Conservation (phyloP, 768 basidiomycete genomes). For the Pleurotus tuber-regium region DNA sequence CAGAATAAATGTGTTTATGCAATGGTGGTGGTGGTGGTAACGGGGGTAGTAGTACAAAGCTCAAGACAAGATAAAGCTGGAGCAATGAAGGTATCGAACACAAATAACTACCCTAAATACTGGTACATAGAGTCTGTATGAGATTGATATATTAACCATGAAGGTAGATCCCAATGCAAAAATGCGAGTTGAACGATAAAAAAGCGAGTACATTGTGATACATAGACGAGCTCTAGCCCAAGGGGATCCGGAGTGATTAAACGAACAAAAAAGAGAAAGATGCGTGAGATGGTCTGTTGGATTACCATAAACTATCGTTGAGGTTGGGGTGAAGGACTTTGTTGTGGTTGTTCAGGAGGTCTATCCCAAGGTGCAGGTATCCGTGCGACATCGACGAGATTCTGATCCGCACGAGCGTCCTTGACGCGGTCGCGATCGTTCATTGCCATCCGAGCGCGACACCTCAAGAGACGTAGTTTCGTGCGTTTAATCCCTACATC, state of each 20-base stretch:
- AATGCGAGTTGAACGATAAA: neutral
- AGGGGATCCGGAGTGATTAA: conserved; percentile 1
- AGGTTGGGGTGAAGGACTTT: neutral
- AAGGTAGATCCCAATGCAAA: too few species aligned
- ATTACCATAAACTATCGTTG: neutral
- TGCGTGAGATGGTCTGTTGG: conserved; percentile 18
- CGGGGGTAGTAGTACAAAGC: neutral
- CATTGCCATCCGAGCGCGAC: conserved; percentile 77
- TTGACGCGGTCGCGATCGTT: conserved; percentile 66
- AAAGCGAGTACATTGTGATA: neutral
- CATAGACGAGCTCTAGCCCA: neutral
- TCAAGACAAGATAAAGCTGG: neutral
- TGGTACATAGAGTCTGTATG: conserved; percentile 6
- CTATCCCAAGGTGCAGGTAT: conserved; percentile 74
- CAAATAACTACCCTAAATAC: conserved; percentile 1
- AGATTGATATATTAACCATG: too few species aligned
- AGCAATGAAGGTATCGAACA: neutral
- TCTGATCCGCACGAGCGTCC: conserved; percentile 78
- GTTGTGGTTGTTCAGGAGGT: conserved; percentile 24
- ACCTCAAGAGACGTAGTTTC: conserved; percentile 78
- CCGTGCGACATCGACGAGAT: conserved; percentile 70
- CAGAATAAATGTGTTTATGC: too few species aligned
- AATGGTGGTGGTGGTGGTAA: neutral
- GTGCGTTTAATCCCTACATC: conserved; percentile 78
- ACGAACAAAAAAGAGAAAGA: conserved; percentile 13